Conservation (phyloP, 169 alveolate species). For the Sarcocystis neurona region DNA sequence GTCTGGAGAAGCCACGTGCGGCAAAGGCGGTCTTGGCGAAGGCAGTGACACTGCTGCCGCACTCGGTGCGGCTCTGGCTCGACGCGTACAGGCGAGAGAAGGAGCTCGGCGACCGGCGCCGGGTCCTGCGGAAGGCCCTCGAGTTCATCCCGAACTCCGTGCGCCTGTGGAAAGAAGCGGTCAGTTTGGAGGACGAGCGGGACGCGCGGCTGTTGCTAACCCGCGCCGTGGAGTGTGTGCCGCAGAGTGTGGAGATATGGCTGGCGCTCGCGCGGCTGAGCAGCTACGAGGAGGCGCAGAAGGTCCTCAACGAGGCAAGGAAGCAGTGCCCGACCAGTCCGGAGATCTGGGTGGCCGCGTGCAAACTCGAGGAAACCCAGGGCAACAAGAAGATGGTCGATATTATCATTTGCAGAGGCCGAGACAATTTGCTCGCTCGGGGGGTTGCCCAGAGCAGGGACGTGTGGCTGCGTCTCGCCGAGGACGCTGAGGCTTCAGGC, state of each 20-base stretch:
- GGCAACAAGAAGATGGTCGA: constrained; percentile 74
- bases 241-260: constrained; percentile 97
- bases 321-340: constrained; percentile 94
- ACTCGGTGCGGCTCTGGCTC: constrained; percentile 94
- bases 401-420: constrained; percentile 69
- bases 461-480: constrained; percentile 73
- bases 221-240: constrained; percentile 98
- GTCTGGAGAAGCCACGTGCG: constrained; percentile 93
- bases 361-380: constrained; percentile 94
- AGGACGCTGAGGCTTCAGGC: constrained; percentile 76
- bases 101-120: constrained; percentile 84
- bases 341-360: constrained; percentile 95
- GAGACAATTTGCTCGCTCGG: constrained; percentile 69
- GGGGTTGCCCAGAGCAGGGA: constrained; percentile 74
- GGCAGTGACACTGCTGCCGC: constrained; percentile 78
- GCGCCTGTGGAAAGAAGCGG: constrained; percentile 97
- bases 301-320: constrained; percentile 96
- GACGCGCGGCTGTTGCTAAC: constrained; percentile 93
- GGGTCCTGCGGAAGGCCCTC: constrained; percentile 92
- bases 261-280: constrained; percentile 96
- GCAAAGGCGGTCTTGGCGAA: constrained; percentile 92
- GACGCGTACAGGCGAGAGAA: constrained; percentile 93
- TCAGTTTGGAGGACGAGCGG: constrained; percentile 91
- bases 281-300: constrained; percentile 95
- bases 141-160: constrained; percentile 96